Evolutionary conservation across 148 eudicot species (phyloP).

Genomic region (Cornus controversa): DNA sequence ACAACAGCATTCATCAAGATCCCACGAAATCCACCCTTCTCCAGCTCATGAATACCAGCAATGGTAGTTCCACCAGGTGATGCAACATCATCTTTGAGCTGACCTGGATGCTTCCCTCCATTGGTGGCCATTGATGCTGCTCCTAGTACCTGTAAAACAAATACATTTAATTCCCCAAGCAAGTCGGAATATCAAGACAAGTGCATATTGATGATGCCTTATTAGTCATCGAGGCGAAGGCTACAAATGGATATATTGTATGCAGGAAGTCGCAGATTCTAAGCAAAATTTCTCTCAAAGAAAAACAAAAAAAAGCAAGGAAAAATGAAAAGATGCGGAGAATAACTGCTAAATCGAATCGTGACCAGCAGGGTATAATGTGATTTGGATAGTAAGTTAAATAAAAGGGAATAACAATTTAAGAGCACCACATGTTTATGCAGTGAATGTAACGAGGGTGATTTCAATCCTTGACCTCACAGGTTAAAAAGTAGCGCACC

Average conservation of each 20-base stretch:
- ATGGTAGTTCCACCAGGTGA: constrained; percentile 93
- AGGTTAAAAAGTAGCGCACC: too few species aligned
- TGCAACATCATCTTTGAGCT: constrained; percentile 94
- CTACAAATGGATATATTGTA: not conserved
- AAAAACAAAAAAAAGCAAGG: too few species aligned
- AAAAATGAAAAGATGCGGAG: too few species aligned
- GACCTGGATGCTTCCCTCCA: constrained; percentile 86
- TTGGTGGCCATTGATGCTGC: constrained; percentile 79
- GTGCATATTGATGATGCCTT: not conserved
- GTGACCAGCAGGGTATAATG: too few species aligned
- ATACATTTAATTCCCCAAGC: not conserved
- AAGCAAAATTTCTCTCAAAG: too few species aligned
- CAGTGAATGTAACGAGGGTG: too few species aligned
- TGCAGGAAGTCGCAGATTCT: not conserved
- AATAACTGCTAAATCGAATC: too few species aligned
- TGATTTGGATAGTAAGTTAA: too few species aligned
- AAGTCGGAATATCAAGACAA: not conserved
- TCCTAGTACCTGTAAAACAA: constrained; percentile 68
- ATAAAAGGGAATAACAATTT: too few species aligned
- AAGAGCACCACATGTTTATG: too few species aligned
- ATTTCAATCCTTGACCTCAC: too few species aligned
- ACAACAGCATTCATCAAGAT: constrained; percentile 92
- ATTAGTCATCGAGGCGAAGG: not conserved
- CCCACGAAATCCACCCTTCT: constrained; percentile 86
- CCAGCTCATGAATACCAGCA: constrained; percentile 91